Conservation (phyloP, 2,329 filamentous ascomycete species). For the Raffaelea arxii region DNA sequence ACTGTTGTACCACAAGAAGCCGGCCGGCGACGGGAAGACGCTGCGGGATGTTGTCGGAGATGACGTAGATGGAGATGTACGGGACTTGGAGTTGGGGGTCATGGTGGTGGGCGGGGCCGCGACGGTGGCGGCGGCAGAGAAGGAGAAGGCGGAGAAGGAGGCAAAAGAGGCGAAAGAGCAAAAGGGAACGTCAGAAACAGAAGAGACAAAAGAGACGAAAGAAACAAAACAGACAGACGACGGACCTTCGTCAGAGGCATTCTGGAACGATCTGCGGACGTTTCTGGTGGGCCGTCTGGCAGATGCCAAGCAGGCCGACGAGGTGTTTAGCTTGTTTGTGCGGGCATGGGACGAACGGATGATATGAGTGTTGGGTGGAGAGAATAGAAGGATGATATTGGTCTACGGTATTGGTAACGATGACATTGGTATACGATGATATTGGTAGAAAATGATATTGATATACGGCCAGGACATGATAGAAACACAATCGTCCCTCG, state of each 20-base stretch:
- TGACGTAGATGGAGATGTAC: conserved; percentile 36
- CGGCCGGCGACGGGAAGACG: conserved; percentile 66
- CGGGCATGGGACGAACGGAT: conserved; percentile 50
- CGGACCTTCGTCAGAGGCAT: conserved; percentile 59
- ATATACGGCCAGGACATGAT: too few relatives aligned
- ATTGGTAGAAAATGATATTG: too few relatives aligned
- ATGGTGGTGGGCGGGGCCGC: conserved; percentile 78
- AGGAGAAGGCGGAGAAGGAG: conserved; percentile 20
- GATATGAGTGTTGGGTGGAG: neutral
- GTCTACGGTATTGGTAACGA: too few relatives aligned
- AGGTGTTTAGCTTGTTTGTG: conserved; percentile 59
- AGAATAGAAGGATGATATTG: too few relatives aligned
- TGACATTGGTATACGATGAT: too few relatives aligned
- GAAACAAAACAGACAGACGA: conserved; percentile 24
- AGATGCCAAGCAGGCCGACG: conserved; percentile 56
- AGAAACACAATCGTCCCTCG: too few relatives aligned
- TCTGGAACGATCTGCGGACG: conserved; percentile 77
- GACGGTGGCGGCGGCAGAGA: conserved; percentile 16
- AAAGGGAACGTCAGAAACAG: neutral
- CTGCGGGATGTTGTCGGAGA: conserved; percentile 58
- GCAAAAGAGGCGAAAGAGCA: conserved; percentile 18
- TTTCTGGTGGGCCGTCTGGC: conserved; percentile 73
- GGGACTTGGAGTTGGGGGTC: conserved; percentile 64
- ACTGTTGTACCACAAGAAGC: conserved; percentile 80
- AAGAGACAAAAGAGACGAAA: neutral